Base-by-base conservation (phyloP, 176 grass and related monocot genomes). In the Canna indica region DNA sequence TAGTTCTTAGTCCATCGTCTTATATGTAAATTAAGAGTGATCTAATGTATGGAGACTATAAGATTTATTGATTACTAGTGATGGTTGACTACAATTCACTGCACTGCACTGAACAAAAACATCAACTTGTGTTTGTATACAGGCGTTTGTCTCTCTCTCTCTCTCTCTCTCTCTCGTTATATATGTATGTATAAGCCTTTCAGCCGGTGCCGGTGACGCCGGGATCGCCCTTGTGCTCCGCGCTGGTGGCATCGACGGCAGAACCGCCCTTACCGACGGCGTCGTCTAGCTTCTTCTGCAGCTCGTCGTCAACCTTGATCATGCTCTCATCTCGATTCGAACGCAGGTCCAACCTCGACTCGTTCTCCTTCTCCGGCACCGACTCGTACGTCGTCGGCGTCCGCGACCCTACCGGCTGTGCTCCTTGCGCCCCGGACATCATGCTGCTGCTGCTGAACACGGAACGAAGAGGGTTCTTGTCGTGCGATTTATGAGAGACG, bases 311-410 rank as follows among this genome's bases (percentile, higher is more conserved):
- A n/a, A 85, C 78, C 90, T 92, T 74, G 36, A 92, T 81, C 71
- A 63, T 56, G 58, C 90, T 82, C 61, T 88, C 77, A 70, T 93
- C 78, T 75, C 86, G 75, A 39, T 69, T 64, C n/a, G 80, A 84
- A 33, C 83, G 68, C 36, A 80, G 75, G 59, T 85, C 83, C 50
- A 64, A 68, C 71, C 75, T 75, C 33, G 78, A 81, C 63, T 60
- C 68, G 85, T 88, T 88, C 75, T 71, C 72, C 35, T 75, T 80
- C 63, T 75, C 77, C 50, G 17, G 4, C 34, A 86, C 85, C 47
- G 85, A 93, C 78, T 79, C 80, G 77, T 88, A 88, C 71, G 80
- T 83, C 63, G 83, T 88, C 80, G 75, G 53, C 68, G 83, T 81
- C 74, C 56, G 81, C 72, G 82, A 22, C 0, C 81, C 83, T 3